Conservation (phyloP, 164 flowering plant species). For the Dillenia turbinata region DNA sequence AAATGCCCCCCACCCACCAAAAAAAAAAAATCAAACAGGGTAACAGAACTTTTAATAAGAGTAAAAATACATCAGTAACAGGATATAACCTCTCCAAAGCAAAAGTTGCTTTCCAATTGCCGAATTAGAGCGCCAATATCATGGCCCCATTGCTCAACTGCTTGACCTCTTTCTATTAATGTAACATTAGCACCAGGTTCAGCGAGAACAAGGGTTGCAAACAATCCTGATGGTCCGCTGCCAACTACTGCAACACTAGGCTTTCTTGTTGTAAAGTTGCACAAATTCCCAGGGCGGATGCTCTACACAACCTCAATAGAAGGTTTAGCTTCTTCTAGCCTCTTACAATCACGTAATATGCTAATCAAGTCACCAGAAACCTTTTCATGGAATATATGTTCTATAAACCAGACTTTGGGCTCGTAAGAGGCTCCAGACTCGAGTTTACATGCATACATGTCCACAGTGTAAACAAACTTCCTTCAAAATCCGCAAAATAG, state of each 20-base stretch:
- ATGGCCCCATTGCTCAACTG: slow-evolving; percentile 95
- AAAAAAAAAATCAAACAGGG: no score
- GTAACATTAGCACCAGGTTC: slow-evolving; percentile 97
- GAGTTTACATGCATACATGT: slow-evolving; percentile 78
- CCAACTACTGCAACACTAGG: slow-evolving; percentile 92
- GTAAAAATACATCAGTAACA: slow-evolving; percentile 14
- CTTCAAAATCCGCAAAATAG: slow-evolving; percentile 50
- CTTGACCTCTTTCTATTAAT: slow-evolving; percentile 86
- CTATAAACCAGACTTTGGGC: slow-evolving; percentile 69
- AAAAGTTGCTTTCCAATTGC: slow-evolving; percentile 91
- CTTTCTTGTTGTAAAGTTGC: slow-evolving; percentile 17
- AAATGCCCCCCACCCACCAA: no score
- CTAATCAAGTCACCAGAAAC: slow-evolving; percentile 57
- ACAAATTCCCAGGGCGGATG: slow-evolving; percentile 5
- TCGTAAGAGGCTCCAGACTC: slow-evolving; percentile 73
- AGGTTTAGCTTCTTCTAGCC: slow-evolving; percentile 12
- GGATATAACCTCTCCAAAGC: slow-evolving; percentile 96
- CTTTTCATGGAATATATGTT: slow-evolving; percentile 43
- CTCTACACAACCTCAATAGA: slow-evolving; percentile 15
- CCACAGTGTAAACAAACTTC: slow-evolving; percentile 91
- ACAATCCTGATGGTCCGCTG: slow-evolving; percentile 92
- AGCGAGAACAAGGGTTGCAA: slow-evolving; percentile 94
- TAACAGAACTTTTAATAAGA: slow-evolving; percentile 8
- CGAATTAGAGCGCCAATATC: slow-evolving; percentile 92
- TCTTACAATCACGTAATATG: slow-evolving; percentile 34